Evolutionary conservation across 139 green algal genomes (phyloP).

Genomic region (Picochlorum costavermella): DNA sequence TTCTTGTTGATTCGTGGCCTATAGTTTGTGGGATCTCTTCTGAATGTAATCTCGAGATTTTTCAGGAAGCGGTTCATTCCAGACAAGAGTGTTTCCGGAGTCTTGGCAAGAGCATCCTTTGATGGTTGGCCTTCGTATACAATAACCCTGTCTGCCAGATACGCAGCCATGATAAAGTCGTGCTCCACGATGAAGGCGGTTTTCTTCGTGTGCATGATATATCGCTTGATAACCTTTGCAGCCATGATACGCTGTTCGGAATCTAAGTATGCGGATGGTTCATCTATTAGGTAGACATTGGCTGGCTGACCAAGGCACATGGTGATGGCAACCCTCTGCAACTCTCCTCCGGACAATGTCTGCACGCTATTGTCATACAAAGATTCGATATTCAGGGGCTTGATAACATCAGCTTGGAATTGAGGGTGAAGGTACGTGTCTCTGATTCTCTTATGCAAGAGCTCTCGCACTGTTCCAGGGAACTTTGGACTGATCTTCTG

Average conservation of each 20-base stretch:
- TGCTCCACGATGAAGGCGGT: conserved; percentile 99
- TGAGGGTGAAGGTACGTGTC: conserved; percentile 91
- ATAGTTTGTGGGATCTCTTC: conserved; percentile 97
- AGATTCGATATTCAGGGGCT: conserved; percentile 82
- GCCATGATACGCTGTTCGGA: conserved; percentile 96
- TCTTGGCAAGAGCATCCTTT: conserved; percentile 60
- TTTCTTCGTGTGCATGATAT: conserved; percentile 99
- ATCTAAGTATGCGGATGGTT: conserved; percentile 97
- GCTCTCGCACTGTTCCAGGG: conserved; percentile 69
- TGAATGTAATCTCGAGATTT: conserved; percentile 98
- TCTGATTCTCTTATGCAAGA: conserved; percentile 93
- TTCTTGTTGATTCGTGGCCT: conserved; percentile 97
- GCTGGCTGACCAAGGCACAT: conserved; percentile 88
- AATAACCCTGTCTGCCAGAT: conserved; percentile 94
- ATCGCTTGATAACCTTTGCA: conserved; percentile 98
- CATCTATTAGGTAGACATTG: conserved; percentile 98
- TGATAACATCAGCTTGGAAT: conserved; percentile 84
- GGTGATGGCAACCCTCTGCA: conserved; percentile 92
- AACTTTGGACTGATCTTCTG: conserved; percentile 99
- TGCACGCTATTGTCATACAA: conserved; percentile 93
- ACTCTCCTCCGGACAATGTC: conserved; percentile 85
- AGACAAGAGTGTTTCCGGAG: conserved; percentile 70
- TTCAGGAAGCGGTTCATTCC: conserved; percentile 90
- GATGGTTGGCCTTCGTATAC: conserved; percentile 92
- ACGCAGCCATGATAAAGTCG: conserved; percentile 99